These are phyloP conservation scores for Sporisorium sorghi DNA, from an alignment of 1,284 basidiomycete species.

Conservation along the genomic window DNA sequence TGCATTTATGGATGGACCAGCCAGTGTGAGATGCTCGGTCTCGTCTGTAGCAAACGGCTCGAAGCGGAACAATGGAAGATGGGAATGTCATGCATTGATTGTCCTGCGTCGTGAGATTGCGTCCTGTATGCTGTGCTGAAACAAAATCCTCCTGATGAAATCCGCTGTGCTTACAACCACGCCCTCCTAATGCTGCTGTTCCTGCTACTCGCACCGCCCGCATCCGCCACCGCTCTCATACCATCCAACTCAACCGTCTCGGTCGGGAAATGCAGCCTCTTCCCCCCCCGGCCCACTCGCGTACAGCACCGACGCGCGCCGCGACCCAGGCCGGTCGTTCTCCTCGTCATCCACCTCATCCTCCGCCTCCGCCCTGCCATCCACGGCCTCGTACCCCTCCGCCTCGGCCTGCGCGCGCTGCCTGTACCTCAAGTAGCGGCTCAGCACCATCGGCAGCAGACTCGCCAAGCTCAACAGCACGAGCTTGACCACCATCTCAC, in stretches of 20 bases:
- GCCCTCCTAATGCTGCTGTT: conserved; percentile 27
- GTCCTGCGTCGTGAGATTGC: not conserved
- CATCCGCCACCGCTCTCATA: conserved; percentile 1
- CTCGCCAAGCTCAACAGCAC: conserved; percentile 58
- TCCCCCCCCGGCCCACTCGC: conserved; percentile 4
- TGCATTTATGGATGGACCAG: conserved; percentile 1
- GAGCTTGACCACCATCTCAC: conserved; percentile 61
- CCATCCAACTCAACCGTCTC: conserved; percentile 21
- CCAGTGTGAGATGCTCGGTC: not conserved
- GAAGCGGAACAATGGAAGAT: not conserved
- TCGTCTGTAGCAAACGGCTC: not conserved
- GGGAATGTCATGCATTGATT: not conserved
- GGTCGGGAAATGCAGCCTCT: conserved; percentile 19
- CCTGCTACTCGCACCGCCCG: not conserved
- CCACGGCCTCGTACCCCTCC: conserved; percentile 29
- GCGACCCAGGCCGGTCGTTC: conserved; percentile 25
- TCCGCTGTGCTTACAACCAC: conserved; percentile 18
- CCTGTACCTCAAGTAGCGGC: conserved; percentile 41
- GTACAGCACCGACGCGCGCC: conserved; percentile 16
- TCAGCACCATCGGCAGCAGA: conserved; percentile 56
- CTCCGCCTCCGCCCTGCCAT: conserved; percentile 2
- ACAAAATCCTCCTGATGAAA: too few species aligned
- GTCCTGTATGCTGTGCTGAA: conserved; percentile 6
- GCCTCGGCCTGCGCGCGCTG: conserved; percentile 24
- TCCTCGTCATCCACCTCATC: conserved; percentile 37